A percentile compares a stretch with the other conserved stretches of the same genome.
Conservation (phyloP, 345 rosid genomes). For the Salix koriyanagi region DNA sequence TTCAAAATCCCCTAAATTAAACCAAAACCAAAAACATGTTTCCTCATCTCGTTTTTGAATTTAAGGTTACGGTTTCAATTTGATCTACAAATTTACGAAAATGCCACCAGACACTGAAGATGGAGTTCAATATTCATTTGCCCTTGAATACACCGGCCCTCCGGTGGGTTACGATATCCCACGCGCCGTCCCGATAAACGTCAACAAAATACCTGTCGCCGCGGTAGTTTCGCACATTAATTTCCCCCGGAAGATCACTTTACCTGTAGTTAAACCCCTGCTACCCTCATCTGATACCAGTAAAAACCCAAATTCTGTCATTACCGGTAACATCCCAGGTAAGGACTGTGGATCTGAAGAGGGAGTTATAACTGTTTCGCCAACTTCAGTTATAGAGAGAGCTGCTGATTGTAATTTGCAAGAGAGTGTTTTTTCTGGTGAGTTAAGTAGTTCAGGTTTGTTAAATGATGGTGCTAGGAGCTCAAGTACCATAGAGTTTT, state of each 20-base stretch:
- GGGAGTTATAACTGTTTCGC: constrained; percentile 35
- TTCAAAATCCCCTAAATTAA: neutral
- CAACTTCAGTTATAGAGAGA: constrained; percentile 37
- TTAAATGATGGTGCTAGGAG: constrained; percentile 37
- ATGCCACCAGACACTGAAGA: constrained; percentile 34
- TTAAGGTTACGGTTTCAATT: neutral
- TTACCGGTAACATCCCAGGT: neutral
- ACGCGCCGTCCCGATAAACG: constrained; percentile 83
- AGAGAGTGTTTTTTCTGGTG: constrained; percentile 50
- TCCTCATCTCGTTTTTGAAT: neutral
- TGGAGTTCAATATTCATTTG: constrained; percentile 63
- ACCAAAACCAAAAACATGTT: neutral
- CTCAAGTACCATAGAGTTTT: constrained; percentile 39
- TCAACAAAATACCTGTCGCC: constrained; percentile 90
- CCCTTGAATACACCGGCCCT: constrained; percentile 82
- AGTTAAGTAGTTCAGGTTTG: constrained; percentile 54
- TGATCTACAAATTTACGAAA: neutral
- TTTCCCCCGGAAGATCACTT: constrained; percentile 44
- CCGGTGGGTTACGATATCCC: constrained; percentile 78
- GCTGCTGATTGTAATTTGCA: constrained; percentile 27
- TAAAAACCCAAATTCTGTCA: constrained; percentile 35
- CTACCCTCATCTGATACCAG: constrained; percentile 37
- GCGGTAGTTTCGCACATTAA: constrained; percentile 73
- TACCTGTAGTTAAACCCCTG: constrained; percentile 86
- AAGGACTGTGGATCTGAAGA: constrained; percentile 9